Percentiles rank a stretch among this genome's conserved stretches.
phyloP scores from a whole-genome alignment of 768 basidiomycete species.

The Mycena floridula region DNA sequence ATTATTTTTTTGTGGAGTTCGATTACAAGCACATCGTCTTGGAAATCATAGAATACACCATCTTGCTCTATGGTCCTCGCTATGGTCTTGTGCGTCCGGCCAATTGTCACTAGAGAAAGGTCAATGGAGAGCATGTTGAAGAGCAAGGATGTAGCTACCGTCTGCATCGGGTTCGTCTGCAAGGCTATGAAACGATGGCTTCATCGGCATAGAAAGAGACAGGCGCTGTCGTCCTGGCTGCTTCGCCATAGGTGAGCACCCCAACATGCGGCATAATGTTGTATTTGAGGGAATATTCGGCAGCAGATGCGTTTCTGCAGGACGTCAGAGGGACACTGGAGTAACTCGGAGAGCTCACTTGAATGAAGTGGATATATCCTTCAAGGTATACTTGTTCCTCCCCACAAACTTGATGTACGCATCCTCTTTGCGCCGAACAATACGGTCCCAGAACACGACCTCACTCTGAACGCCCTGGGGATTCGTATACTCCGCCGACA shows the following conservation, averaged over 20 bases:
- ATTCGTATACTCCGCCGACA: slow-evolving; percentile 79
- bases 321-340: background rate
- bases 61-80: no score
- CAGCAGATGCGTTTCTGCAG: slow-evolving; percentile 54
- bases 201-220: no score
- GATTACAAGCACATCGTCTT: no score
- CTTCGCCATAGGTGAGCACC: slow-evolving; percentile 71
- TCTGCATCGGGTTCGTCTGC: no score
- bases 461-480: slow-evolving; percentile 69
- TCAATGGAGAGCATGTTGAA: no score
- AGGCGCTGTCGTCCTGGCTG: slow-evolving; percentile 46
- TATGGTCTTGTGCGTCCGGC: no score
- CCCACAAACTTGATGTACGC: slow-evolving; percentile 58
- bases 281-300: slow-evolving; percentile 74
- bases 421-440: slow-evolving; percentile 75
- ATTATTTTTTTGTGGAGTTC: no score
- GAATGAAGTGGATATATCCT: slow-evolving; percentile 68
- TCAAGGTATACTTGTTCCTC: slow-evolving; percentile 82
- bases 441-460: slow-evolving; percentile 90
- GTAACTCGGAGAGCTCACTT: slow-evolving; percentile 42
- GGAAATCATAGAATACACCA: no score
- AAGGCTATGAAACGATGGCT: no score
- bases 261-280: slow-evolving; percentile 91
- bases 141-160: no score
- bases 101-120: no score